These are phyloP conservation scores for Xylariales sp. DNA, from an alignment of 2,329 filamentous ascomycete species.

Conservation along the genomic window DNA sequence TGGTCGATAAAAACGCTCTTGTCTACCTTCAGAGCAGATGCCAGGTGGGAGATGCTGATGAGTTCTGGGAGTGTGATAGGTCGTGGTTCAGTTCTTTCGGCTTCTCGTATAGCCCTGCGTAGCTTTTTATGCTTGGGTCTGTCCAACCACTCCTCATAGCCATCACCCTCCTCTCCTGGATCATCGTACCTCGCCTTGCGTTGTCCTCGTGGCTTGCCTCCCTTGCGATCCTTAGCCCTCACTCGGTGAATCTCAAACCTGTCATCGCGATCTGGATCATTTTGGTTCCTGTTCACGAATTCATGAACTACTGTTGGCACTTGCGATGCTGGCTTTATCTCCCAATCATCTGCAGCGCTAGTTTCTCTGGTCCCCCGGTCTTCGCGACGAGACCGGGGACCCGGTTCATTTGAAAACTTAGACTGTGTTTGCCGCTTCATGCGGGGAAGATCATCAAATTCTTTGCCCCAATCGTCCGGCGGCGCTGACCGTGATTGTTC, in stretches of 20 bases:
- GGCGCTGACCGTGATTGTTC: neutral
- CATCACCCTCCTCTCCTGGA: slow-evolving; percentile 9
- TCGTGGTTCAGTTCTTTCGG: slow-evolving; percentile 37
- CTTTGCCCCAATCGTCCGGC: slow-evolving; percentile 14
- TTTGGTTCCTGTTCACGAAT: too few relatives aligned
- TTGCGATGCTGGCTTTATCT: neutral
- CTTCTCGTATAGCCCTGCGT: slow-evolving; percentile 34
- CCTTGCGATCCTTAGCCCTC: slow-evolving; percentile 3
- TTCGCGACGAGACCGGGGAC: neutral
- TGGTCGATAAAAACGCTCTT: slow-evolving; percentile 67
- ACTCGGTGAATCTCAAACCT: slow-evolving; percentile 3
- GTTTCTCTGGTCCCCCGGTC: neutral
- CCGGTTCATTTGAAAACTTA: neutral
- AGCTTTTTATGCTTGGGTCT: slow-evolving; percentile 36
- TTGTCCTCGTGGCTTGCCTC: slow-evolving; percentile 3
- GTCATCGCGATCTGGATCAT: neutral
- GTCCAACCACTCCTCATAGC: slow-evolving; percentile 33
- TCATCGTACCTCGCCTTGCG: neutral
- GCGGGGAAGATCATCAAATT: slow-evolving; percentile 11
- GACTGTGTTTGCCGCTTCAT: too few relatives aligned
- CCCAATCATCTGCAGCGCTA: neutral
- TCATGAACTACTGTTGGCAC: too few relatives aligned
- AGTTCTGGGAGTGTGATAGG: slow-evolving; percentile 80
- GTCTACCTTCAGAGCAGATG: slow-evolving; percentile 67
- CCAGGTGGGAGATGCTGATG: slow-evolving; percentile 82